Evolutionary conservation across 2,329 filamentous ascomycete genomes (phyloP).

Genomic region (Penicillium sp.): DNA sequence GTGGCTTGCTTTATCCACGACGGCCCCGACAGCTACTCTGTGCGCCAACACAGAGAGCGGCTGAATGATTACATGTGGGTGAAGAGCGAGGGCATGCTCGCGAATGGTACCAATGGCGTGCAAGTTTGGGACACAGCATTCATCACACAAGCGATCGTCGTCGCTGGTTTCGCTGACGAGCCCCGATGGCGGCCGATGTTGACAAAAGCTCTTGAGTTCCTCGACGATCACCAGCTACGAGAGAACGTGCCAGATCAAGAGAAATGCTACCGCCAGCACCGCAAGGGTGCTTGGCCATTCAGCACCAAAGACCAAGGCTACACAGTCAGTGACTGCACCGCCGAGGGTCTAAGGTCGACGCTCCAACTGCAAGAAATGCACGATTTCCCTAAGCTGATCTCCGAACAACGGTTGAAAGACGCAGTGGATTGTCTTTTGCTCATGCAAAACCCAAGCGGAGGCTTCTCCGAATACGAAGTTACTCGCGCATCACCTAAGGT

Average conservation of each 20-base stretch:
- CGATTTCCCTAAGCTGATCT: slow-evolving; percentile 70
- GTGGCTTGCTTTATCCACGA: slow-evolving; percentile 80
- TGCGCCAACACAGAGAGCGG: slow-evolving; percentile 75
- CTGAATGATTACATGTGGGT: slow-evolving; percentile 88
- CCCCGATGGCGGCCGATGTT: slow-evolving; percentile 81
- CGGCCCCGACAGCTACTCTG: slow-evolving; percentile 69
- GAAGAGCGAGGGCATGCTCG: slow-evolving; percentile 86
- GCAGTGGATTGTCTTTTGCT: slow-evolving; percentile 86
- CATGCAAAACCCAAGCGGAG: slow-evolving; percentile 84
- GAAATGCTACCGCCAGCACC: slow-evolving; percentile 80
- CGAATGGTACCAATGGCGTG: slow-evolving; percentile 96
- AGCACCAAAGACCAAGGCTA: slow-evolving; percentile 92
- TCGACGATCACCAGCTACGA: slow-evolving; percentile 87
- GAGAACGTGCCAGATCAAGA: slow-evolving; percentile 77
- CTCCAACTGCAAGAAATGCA: slow-evolving; percentile 78
- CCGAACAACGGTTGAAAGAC: slow-evolving; percentile 76
- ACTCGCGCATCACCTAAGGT: slow-evolving; percentile 73
- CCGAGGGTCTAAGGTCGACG: slow-evolving; percentile 83
- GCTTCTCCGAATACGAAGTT: slow-evolving; percentile 86
- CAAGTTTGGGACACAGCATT: slow-evolving; percentile 97
- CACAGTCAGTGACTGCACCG: slow-evolving; percentile 90
- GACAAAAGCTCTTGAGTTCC: slow-evolving; percentile 74
- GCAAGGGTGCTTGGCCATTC: slow-evolving; percentile 95
- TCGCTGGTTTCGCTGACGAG: slow-evolving; percentile 74
- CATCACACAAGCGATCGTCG: slow-evolving; percentile 75